Evolutionary conservation across 768 basidiomycete species (phyloP), one percentile per base, ranked within the genome.

Genomic region (Agrocybe pediades): DNA sequence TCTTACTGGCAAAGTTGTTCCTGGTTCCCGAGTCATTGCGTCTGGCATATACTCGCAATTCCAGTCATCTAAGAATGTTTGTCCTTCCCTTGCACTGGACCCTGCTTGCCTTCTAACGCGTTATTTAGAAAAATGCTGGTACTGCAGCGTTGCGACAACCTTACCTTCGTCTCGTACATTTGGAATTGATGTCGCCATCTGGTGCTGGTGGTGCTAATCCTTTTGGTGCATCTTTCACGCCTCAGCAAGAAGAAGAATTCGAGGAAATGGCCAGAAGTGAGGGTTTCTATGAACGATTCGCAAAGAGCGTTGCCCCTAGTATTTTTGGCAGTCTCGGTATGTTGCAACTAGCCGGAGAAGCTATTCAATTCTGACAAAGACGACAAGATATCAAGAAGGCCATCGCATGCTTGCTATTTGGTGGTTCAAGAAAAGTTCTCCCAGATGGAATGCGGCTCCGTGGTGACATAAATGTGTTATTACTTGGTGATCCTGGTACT

Each of bases 1-100:
- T 64, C 77, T 98, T 49, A 93, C 95, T 0, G 94, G 92, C 0
- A 87, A 87, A 65, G 95, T 98, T 9, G 91, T 98, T 9, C 97
- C 97, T 4, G 97, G 97, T 2, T 93, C 95, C n/a, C 78, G 97
- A 51, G 86, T 98, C 20, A 84, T 98, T 54, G 92, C 91, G 0
- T 98, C 97, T 0, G 97, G 97, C 9, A 92, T 99, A 51, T 98
- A 95, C 69, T 95, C 95, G 5, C 98, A 97, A 5, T 98, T 95
- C 68, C 91, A 95, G 58, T 86, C 93, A 0, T 75, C 88, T 6
- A 94, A 92, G 70, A 88, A 87, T 57, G 94, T 94, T 60, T 55
- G 82, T 74, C 19, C 17, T 20, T 49, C 21, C 15, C 4, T 40
- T 36, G 24, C 4, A 2, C 17, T 19, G 29, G 17, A n/a, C 20